Conservation (phyloP, 2,329 filamentous ascomycete species). For the Aspergillus neoniger region DNA sequence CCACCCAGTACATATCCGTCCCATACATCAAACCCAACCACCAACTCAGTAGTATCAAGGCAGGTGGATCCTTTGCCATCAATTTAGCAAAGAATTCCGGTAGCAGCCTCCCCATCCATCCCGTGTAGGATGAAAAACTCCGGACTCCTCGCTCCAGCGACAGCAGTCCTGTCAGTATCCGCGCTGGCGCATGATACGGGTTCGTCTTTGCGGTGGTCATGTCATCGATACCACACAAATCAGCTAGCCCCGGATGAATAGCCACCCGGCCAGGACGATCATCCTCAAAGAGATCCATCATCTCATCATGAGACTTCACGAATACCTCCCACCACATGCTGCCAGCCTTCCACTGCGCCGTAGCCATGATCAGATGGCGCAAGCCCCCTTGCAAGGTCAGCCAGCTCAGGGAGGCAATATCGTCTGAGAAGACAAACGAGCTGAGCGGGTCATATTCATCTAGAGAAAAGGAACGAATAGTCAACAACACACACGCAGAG, state of each 20-base stretch:
- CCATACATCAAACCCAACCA: conserved; percentile 37
- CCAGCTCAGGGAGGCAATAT: conserved; percentile 38
- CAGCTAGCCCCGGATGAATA: conserved; percentile 34
- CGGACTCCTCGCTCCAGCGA: conserved; percentile 24
- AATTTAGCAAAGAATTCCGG: conserved; percentile 33
- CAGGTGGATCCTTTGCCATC: conserved; percentile 32
- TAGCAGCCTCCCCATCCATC: conserved; percentile 39
- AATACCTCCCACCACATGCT: conserved; percentile 41
- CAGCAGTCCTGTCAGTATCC: conserved; percentile 38
- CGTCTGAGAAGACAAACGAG: conserved; percentile 40
- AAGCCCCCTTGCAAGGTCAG: conserved; percentile 39
- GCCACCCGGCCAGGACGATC: conserved; percentile 30
- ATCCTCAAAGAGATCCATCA: conserved; percentile 29
- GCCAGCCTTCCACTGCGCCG: conserved; percentile 26
- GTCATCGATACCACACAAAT: conserved; percentile 38
- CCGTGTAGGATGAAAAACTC: conserved; percentile 30
- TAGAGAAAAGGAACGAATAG: conserved; percentile 36
- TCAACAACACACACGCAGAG: conserved; percentile 41
- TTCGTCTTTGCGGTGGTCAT: conserved; percentile 33
- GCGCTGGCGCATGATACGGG: conserved; percentile 40
- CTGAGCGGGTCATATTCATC: conserved; percentile 33
- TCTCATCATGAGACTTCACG: conserved; percentile 26
- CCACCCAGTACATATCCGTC: conserved; percentile 33
- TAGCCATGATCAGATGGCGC: conserved; percentile 32
- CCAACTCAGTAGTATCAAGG: too few species aligned